Conservation (phyloP, 768 basidiomycete genomes). For the Lactarius sp. region DNA sequence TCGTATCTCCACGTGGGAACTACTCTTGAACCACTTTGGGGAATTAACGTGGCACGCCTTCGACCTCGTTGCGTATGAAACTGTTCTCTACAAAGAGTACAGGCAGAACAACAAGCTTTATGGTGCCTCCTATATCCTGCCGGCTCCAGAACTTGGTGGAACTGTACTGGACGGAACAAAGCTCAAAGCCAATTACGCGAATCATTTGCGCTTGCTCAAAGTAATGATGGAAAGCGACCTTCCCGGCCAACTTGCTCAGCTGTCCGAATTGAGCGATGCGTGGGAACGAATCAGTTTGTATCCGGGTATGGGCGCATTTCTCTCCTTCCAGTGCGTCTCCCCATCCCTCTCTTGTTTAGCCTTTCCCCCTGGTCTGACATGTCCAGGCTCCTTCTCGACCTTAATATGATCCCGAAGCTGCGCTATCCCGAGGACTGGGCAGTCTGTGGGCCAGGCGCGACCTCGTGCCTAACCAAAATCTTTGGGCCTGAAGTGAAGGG, state of each 20-base stretch:
- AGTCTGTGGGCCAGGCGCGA: conserved; percentile 60
- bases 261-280: conserved; percentile 57
- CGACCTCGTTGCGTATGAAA: conserved; percentile 46
- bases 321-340: conserved; percentile 50
- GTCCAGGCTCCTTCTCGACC: conserved; percentile 34
- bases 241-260: conserved; percentile 42
- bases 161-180: conserved; percentile 26
- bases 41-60: conserved; percentile 59
- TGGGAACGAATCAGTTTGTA: conserved; percentile 52
- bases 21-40: conserved; percentile 47
- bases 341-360: neutral
- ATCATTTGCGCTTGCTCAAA: conserved; percentile 53
- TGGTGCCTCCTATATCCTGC: conserved; percentile 66
- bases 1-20: conserved; percentile 66
- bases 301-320: conserved; percentile 73
- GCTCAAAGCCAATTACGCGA: conserved; percentile 40
- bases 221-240: conserved; percentile 50
- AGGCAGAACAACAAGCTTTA: conserved; percentile 47
- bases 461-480: conserved; percentile 62
- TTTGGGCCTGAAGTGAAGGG: conserved; percentile 44
- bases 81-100: conserved; percentile 44
- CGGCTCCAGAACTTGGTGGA: conserved; percentile 53
- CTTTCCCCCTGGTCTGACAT: conserved; percentile 9
- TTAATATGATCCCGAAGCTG: conserved; percentile 38
- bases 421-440: conserved; percentile 66